These are phyloP conservation scores for Leucosporidium yakuticum DNA, from an alignment of 768 basidiomycete species.

Conservation along the genomic window DNA sequence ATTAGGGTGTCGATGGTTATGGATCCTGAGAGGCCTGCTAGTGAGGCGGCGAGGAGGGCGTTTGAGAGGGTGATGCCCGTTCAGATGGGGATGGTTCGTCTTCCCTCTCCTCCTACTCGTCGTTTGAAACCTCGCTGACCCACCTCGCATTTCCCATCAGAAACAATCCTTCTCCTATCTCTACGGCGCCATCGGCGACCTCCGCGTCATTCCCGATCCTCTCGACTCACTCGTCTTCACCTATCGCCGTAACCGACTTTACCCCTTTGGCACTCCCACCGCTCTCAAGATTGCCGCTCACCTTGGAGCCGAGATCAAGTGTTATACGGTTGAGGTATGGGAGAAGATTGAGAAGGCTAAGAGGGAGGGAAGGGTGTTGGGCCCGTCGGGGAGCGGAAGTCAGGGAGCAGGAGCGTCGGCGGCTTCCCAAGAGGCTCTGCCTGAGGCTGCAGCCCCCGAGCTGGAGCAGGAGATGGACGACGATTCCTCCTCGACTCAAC, in stretches of 20 bases:
- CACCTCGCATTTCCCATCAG: background rate
- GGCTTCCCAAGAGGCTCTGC: background rate
- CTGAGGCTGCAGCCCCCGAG: background rate
- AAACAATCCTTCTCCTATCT: constrained; percentile 16
- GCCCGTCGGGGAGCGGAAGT: background rate
- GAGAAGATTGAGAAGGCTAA: background rate
- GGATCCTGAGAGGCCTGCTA: too few relatives aligned
- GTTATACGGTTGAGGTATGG: constrained; percentile 12
- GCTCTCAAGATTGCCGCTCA: background rate
- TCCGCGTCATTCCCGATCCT: background rate
- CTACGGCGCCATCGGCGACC: constrained; percentile 12
- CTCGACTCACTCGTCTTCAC: constrained; percentile 13
- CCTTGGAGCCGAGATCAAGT: background rate
- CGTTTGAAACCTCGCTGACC: too few relatives aligned
- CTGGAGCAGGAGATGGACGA: background rate
- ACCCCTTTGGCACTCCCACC: constrained; percentile 25
- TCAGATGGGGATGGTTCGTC: too few relatives aligned
- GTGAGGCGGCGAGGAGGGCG: too few relatives aligned
- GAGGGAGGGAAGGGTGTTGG: background rate
- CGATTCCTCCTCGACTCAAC: background rate
- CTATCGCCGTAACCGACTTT: constrained; percentile 6
- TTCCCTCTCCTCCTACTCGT: too few relatives aligned
- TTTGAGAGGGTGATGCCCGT: too few relatives aligned
- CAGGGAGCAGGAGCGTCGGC: background rate
- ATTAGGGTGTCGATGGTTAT: too few relatives aligned